Base-by-base conservation (phyloP, 805 yeast species). In the Barnettozyma californica region DNA sequence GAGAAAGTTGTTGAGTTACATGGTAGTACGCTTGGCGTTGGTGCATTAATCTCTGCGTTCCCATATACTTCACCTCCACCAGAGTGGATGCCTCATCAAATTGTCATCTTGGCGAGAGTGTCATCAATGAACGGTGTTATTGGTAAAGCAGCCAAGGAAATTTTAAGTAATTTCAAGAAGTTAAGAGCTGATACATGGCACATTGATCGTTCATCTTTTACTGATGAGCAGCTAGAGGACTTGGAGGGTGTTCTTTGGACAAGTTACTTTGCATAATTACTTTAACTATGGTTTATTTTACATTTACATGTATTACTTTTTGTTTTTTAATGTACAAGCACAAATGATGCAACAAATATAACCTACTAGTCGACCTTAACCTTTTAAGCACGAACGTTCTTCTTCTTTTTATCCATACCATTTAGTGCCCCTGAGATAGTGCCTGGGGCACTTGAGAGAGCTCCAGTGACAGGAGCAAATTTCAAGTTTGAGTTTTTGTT, bases 181-280 rank as follows among this genome's bases (percentile, higher is more conserved):
- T 81, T 88, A 6, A 78, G 98, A 55, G 95, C 91, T 50, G 99
- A 92, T 59, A 89, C 97, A 0, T 92, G 99, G 99, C 95, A 87
- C 59, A 78, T 89, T 50, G 99, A 92, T 63, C 77, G 85, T 51
- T 74, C 74, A 55, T 80, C 77, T 13, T 94, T 92, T 64, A 80
- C 82, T 9, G 79, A 76, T 43, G 87, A 84, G 5, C 95, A 92
- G 65, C 71, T 90, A 44, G 94, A 89, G 61, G 96, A 89, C 62
- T 69, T 92, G 41, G 99, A 92, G 64, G 99, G 99, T 38, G 97
- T 92, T 4, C 67, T 91, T 25, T 85, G 96, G 87, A 85, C 87
- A 64, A 87, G 95, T 62, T 92, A 94, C 62, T 91, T 89, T 65
- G 89, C 92, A 9, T 89, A 69, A 52, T 14, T 10, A 23, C 14